Base-by-base conservation (phyloP, 129 eudicot genomes). In the Arctium minus region DNA sequence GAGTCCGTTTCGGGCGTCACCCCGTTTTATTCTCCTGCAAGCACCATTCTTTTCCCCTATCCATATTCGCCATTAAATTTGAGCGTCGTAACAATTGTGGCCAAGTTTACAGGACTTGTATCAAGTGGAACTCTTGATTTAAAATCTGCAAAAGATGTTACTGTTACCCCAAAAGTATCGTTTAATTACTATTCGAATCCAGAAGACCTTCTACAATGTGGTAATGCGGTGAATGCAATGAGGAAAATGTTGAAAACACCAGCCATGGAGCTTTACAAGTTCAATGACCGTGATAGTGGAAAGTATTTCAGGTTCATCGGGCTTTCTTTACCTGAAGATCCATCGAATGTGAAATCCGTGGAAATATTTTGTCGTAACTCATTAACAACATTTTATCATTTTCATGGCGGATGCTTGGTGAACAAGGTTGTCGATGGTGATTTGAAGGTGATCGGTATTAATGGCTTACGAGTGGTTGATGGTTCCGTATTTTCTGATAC, bases 331-430 rank as follows among this genome's bases (percentile, higher is more conserved):
- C 81, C 81, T 17, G 64, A 65, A 3, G n/a, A 78, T 67, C 32
- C 62, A 18, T 38, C 62, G 0, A 30, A 70, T 32, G 18, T 11
- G 68, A 77, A 42, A 50, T 42, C 83, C 2, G 12, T 80, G 29
- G 77, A 10, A 17, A 53, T 31, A 18, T 73, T 81, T 8, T 81
- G 79, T 62, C 79, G 60, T 18, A 8, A 36, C 38, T 18, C 85
- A 11, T 37, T 81, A 29, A 31, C 42, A 1, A 81, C 73, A 11
- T 72, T 22, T 29, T 82, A 72, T 72, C 85, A 82, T 74, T 56
- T 37, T 12, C 79, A 73, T 74, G 85, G 85, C 9, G 85, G 85
- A 82, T 74, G 80, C 31, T 73, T 74, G 39, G 85, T 74, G 40
- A 62, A 74, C 4, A 82, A 82, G 62, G 85, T 82, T 18, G 85